phyloP scores from a whole-genome alignment of 306 rosid species.

The Glycine latifolia region DNA sequence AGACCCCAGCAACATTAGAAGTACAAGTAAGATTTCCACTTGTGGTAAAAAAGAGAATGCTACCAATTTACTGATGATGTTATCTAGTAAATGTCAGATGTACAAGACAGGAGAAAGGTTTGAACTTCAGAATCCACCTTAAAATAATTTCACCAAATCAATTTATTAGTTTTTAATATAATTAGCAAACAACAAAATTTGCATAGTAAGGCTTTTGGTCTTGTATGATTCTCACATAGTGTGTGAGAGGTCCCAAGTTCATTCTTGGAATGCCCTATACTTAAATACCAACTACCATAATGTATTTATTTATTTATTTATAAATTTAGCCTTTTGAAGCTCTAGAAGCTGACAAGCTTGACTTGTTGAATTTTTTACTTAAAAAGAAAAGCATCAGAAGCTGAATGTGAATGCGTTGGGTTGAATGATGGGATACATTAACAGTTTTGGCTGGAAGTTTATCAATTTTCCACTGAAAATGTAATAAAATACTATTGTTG shows the following conservation, averaged over 20 bases:
- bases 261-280: constrained; percentile 44
- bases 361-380: background rate
- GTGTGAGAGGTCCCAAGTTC: constrained; percentile 63
- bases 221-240: constrained; percentile 68
- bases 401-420: constrained; percentile 16
- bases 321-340: background rate
- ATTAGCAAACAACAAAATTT: background rate
- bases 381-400: background rate
- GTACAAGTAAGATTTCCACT: background rate
- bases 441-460: too few relatives aligned
- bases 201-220: constrained; percentile 52
- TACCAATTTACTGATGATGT: background rate
- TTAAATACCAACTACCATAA: too few relatives aligned
- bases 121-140: background rate
- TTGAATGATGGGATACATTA: too few relatives aligned
- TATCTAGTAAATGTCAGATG: background rate
- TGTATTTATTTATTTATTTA: background rate
- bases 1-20: background rate
- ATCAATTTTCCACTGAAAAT: background rate
- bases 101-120: background rate
- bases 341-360: background rate
- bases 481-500: too few relatives aligned
- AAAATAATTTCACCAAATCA: background rate
- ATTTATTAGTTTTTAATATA: too few relatives aligned
- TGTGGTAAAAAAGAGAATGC: background rate